Evolutionary conservation across 2,329 filamentous ascomycete genomes (phyloP).

Genomic region (Volutella citrinella): DNA sequence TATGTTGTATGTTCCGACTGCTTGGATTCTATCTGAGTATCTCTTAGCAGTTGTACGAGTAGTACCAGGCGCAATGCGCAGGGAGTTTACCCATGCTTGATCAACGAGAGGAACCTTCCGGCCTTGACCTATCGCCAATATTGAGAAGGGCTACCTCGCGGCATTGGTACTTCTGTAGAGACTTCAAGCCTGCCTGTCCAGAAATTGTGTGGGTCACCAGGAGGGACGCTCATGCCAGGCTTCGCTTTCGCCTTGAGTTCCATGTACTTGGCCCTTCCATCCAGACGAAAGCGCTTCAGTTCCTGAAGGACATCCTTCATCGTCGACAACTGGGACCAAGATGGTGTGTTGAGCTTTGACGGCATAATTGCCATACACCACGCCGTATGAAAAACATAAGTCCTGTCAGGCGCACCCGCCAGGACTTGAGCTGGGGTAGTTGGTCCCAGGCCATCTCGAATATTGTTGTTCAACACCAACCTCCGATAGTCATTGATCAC

Average conservation of each 20-base stretch:
- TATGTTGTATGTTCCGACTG: no score
- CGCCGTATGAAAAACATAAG: slow-evolving; percentile 47
- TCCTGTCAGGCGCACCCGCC: slow-evolving; percentile 45
- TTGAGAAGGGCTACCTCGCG: slow-evolving; percentile 11
- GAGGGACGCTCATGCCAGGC: slow-evolving; percentile 6
- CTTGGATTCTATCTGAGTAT: no score
- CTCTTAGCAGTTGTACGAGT: no score
- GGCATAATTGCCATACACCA: slow-evolving; percentile 50
- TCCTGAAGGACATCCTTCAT: slow-evolving; percentile 44
- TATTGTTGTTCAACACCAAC: slow-evolving; percentile 34
- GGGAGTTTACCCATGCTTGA: no score
- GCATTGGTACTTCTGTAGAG: slow-evolving; percentile 13
- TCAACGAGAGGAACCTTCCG: no score
- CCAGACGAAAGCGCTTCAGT: slow-evolving; percentile 37
- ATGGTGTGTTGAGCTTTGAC: slow-evolving; percentile 24
- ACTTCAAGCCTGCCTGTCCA: slow-evolving; percentile 38
- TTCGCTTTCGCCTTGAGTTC: slow-evolving; percentile 9
- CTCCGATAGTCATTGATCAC: slow-evolving; percentile 48
- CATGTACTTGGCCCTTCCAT: slow-evolving; percentile 29
- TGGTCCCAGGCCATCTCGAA: slow-evolving; percentile 41
- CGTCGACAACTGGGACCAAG: slow-evolving; percentile 25
- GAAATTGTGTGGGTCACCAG: slow-evolving; percentile 29
- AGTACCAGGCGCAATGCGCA: no score
- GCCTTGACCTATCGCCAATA: slow-evolving; percentile 13
- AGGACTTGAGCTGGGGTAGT: slow-evolving; percentile 47